Base-by-base conservation (phyloP, 805 yeast species). In the Lipomyces sp. region DNA sequence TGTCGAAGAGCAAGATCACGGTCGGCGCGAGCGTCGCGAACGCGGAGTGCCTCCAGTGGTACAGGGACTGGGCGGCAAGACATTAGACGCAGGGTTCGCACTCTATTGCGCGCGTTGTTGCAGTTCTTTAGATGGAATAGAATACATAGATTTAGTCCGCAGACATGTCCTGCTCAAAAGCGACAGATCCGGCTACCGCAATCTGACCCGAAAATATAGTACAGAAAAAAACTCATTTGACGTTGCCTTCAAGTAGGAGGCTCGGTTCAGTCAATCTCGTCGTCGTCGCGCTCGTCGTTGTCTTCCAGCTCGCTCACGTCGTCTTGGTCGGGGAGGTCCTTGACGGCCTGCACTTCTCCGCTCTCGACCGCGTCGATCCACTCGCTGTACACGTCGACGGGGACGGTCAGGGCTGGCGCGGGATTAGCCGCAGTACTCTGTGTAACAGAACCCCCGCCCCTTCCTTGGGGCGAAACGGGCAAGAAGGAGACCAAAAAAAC, bases 301-400 rank as follows among this genome's bases (percentile, higher is more conserved):
- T 60, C 63, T 32, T 58, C 63, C 21, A 50, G 42, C 47, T 59
- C 63, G 21, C 58, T 51, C 58, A 22, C 57, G 63, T n/a, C 53
- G 61, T 60, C 64, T 10, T 44, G 47, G 28, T 39, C 39, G 8
- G 35, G 35, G 6, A 23, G 51, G 49, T 39, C 32, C 77, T 40
- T 44, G 54, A 43, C 46, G 46, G 24, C 62, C 37, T 33, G 53
- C 52, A 71, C 83, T 87, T 91, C 93, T 45, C 86, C 84, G 31
- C 86, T 88, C 63, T 85, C 95, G 70, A 91, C 86, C 1, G 98
- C 98, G 73, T 91, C 98, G 46, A 88, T 88, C 98, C 98, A 91
- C 67, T 91, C 98, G 43, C 95, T 84, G 66, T 91, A 91, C 14
- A 91, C 85, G 70, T 91, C 98, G 37, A 91, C 89, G 0, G 98